Conservation (phyloP, 2,329 filamentous ascomycete species). For the Fusarium sp. region DNA sequence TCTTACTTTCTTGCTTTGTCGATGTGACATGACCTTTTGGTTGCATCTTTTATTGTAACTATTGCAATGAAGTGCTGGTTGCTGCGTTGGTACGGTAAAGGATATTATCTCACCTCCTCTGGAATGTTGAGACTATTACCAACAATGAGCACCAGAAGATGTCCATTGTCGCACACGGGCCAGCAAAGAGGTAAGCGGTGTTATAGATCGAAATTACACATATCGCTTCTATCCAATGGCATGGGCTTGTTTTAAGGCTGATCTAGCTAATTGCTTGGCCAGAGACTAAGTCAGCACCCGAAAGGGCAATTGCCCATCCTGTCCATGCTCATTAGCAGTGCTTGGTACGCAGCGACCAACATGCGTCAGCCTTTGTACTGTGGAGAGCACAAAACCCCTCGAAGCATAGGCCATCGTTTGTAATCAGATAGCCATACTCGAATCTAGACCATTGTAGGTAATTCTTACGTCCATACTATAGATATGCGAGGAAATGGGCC, state of each 20-base stretch:
- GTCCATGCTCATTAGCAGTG: background rate
- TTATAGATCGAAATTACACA: background rate
- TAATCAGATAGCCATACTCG: constrained; percentile 4
- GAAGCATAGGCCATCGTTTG: constrained; percentile 2
- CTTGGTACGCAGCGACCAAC: background rate
- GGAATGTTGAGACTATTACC: background rate
- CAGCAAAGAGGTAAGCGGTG: background rate
- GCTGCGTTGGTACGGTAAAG: background rate
- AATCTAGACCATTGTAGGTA: constrained; percentile 24
- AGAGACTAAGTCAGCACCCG: background rate
- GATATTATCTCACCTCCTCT: background rate
- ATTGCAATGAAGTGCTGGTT: constrained; percentile 4
- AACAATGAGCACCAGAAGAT: background rate
- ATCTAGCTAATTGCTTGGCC: constrained; percentile 13
- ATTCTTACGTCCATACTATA: constrained; percentile 17
- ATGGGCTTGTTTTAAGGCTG: constrained; percentile 2
- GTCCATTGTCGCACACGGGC: background rate
- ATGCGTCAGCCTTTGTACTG: background rate
- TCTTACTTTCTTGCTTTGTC: background rate
- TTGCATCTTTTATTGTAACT: background rate
- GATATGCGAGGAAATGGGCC: constrained; percentile 33
- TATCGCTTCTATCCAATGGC: background rate
- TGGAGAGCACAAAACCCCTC: background rate
- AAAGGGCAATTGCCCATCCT: background rate
- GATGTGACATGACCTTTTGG: background rate